Conservation (phyloP, 2,329 filamentous ascomycete genomes). For the Penicillium frequentans region DNA sequence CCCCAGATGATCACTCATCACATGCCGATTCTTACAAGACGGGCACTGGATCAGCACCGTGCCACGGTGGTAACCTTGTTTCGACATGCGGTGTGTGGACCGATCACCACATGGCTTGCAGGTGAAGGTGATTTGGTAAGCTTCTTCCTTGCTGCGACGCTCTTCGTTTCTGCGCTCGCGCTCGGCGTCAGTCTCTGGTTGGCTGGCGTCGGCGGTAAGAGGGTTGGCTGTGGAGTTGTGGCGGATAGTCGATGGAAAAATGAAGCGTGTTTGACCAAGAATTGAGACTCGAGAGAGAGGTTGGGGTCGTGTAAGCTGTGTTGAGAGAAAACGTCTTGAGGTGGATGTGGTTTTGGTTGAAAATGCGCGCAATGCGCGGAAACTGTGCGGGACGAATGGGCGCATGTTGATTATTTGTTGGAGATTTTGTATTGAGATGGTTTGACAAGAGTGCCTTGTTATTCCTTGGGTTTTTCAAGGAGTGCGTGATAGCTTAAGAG, state of each 20-base stretch:
- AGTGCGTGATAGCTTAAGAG: not conserved
- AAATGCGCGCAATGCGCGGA: slow-evolving; percentile 23
- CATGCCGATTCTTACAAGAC: slow-evolving; percentile 77
- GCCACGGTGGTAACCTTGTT: slow-evolving; percentile 92
- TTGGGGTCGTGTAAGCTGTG: slow-evolving; percentile 8
- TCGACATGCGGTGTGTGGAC: slow-evolving; percentile 82
- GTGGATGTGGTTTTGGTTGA: slow-evolving; percentile 15
- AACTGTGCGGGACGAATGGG: slow-evolving; percentile 16
- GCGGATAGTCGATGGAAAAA: slow-evolving; percentile 17
- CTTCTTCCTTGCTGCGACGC: slow-evolving; percentile 54
- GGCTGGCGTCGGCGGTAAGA: slow-evolving; percentile 35
- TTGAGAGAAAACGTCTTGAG: slow-evolving; percentile 22
- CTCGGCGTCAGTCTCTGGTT: slow-evolving; percentile 30
- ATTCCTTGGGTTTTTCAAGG: not conserved
- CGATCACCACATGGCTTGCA: slow-evolving; percentile 80
- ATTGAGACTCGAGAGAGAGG: slow-evolving; percentile 2
- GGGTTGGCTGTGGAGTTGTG: slow-evolving; percentile 34
- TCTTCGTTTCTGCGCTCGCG: slow-evolving; percentile 37
- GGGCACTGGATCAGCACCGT: slow-evolving; percentile 89
- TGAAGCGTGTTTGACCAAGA: slow-evolving; percentile 3
- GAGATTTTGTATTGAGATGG: not conserved
- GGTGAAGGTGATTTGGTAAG: slow-evolving; percentile 88
- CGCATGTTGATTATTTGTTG: slow-evolving; percentile 13
- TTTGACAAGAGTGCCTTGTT: not conserved
- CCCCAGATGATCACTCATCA: slow-evolving; percentile 87